Conservation (phyloP, 495 filamentous ascomycete species). For the Penicillium bovifimosum region DNA sequence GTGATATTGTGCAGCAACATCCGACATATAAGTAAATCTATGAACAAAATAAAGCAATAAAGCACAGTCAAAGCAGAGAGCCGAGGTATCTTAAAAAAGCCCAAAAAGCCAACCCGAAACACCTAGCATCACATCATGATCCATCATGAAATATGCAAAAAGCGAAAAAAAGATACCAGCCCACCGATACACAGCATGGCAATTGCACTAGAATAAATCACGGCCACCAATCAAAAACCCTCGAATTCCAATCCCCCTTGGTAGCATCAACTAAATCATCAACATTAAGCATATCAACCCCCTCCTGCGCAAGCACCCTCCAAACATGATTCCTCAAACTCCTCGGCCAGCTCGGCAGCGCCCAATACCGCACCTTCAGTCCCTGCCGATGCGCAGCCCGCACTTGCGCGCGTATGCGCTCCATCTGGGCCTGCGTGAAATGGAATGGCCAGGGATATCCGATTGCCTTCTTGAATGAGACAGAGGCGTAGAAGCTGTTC, state of each 20-base stretch:
- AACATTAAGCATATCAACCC: conserved; percentile 71
- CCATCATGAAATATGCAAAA: conserved; percentile 1
- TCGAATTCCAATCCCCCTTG: conserved; percentile 38
- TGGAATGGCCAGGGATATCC: conserved; percentile 38
- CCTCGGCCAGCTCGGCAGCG: conserved; percentile 71
- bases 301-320: conserved; percentile 64
- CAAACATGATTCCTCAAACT: conserved; percentile 67
- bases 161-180: conserved; percentile 1
- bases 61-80: neutral
- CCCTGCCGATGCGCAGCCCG: conserved; percentile 63
- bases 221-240: conserved; percentile 38
- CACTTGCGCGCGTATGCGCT: conserved; percentile 57
- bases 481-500: conserved; percentile 44
- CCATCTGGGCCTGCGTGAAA: conserved; percentile 48
- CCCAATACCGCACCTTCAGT: conserved; percentile 73
- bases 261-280: conserved; percentile 64
- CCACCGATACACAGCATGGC: no score
- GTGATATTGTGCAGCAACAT: neutral
- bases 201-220: no score
- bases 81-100: conserved; percentile 7
- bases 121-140: neutral
- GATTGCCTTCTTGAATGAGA: conserved; percentile 40
- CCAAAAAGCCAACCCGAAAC: conserved; percentile 1
- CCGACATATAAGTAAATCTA: neutral
- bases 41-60: neutral